Percentiles rank a stretch among this genome's conserved stretches.
These are phyloP conservation scores for Oryza glaberrima DNA, from an alignment of 176 grass and related monocot species.

Conservation along the genomic window DNA sequence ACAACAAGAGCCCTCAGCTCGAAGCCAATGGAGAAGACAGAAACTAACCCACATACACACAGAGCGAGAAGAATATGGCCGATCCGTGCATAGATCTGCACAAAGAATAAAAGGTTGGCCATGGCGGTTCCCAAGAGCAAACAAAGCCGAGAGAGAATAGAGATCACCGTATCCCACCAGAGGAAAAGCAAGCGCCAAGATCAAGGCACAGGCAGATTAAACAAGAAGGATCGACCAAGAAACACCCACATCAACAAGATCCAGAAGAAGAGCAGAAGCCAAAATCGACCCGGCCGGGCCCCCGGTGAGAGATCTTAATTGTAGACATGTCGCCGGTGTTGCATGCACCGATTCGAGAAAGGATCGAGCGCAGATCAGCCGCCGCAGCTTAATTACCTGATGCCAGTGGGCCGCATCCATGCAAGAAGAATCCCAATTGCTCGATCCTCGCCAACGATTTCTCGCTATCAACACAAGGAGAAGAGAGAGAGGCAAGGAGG, in stretches of 20 bases:
- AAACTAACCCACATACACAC: conserved; percentile 31
- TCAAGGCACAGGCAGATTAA: conserved; percentile 31
- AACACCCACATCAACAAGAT: conserved; percentile 40
- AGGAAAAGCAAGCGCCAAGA: conserved; percentile 33
- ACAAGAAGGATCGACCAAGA: conserved; percentile 34
- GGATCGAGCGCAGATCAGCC: conserved; percentile 12
- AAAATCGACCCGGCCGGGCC: not conserved
- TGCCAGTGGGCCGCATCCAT: conserved; percentile 90
- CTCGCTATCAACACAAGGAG: conserved; percentile 10
- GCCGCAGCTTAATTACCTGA: conserved; percentile 53
- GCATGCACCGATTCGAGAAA: conserved; percentile 16
- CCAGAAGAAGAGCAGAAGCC: conserved; percentile 37
- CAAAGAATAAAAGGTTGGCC: conserved; percentile 56
- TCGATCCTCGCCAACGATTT: conserved; percentile 26
- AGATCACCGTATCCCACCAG: conserved; percentile 36
- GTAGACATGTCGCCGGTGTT: not conserved
- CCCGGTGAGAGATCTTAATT: conserved; percentile 36
- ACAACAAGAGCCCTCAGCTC: conserved; percentile 43
- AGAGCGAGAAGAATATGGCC: conserved; percentile 41
- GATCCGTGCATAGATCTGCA: conserved; percentile 58
- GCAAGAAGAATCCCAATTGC: conserved; percentile 53
- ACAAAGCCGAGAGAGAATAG: conserved; percentile 34
- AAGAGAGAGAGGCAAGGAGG: not conserved
- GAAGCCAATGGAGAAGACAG: conserved; percentile 71
- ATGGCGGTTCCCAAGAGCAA: conserved; percentile 54